Base-by-base conservation (phyloP, 495 filamentous ascomycete genomes). In the Annulohypoxylon maeteangense region DNA sequence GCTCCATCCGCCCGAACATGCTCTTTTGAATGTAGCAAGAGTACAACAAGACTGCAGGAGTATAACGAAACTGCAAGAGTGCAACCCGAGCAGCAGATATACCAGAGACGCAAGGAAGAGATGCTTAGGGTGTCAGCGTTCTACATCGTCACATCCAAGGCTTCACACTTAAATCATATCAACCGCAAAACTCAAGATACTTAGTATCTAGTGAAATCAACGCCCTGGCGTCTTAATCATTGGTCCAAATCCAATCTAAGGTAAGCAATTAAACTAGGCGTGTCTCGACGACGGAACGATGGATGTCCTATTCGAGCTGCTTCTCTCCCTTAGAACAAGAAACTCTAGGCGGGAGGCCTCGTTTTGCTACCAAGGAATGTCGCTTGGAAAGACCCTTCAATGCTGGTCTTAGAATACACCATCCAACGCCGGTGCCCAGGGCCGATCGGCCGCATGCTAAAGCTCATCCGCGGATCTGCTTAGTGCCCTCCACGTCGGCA, bases 401-500 rank as follows among this genome's bases (percentile, higher is more conserved):
- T 63, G 47, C 44, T 62, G 22, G 47, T 50, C 54, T 48, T 29
- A 14, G 65, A 64, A 69, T 58, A 61, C 56, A 61, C 61, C 54
- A 44, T 32, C 62, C 36, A 74, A 74, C 71, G 71, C 71, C 71
- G 27, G 45, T 67, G 45, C 38, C 56, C 44, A 45, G 42, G 60
- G 38, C 61, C 55, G 58, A 69, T 45, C 27, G 51, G 29, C 34
- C 50, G 22, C 50, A 61, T 68, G 61, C 16, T 48, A 18, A 56
- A 67, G 67, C 59, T 63, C 23, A 48, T 3, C n/a, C 34, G n/a
- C n/a, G 36, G 36, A 40, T 65, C 22, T 31, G 67, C 62, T 60
- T 53, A 18, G 47, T 53, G 38, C 23, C 47, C 32, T 34, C 27
- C n/a, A 69, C 62, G 61, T 55, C 48, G 59, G 50, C 67, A 71